Evolutionary conservation across 768 basidiomycete species (phyloP), one percentile per base, ranked within the genome.

Genomic region (Myochromella boudieri): DNA sequence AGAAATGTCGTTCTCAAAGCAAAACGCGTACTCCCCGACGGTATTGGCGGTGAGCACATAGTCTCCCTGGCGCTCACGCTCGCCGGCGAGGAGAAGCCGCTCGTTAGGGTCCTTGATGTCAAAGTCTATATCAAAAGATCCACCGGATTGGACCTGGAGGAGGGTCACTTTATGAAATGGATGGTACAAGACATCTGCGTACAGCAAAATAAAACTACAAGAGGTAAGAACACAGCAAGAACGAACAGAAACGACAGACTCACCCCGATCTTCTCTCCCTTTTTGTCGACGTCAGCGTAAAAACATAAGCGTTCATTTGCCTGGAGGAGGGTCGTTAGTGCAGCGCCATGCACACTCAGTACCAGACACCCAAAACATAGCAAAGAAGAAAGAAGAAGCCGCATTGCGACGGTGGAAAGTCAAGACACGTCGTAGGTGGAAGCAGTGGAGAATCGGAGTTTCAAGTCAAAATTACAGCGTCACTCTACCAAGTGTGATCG

Each of bases 1-100:
- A 20, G 87, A 90, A 78, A 95, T 95, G 72, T 97, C 95, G 65
- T 99, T 99, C 63, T 93, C 90, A 65, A 98, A 97, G 72, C 95
- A 98, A 74, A 99, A 98, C 4, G 95, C 65, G 62, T 92, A 93
- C 77, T 93, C 91, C 57, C 91, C 91, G 64, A 85, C 77, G 15
- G 80, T 80, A 69, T 97, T 95, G 15, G 93, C 97, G 3, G 97
- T 98, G 52, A 98, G 79, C 44, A 99, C 91, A 60, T 87, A 98
- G 81, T 99, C 97, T 26, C 97, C 97, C 55, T 97, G 93, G 25
- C 91, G 85, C 60, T 98, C 95, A 21, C 86, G 82, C 56, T 78
- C 70, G 42, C 94, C 97, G 42, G 95, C 89, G 37, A 99, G 81
- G 20, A 98, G 67, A 26, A 95, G 71, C 63, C 85, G 91, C 60